Conservation (phyloP, 371 early-diverging fungal genomes). For the Funneliformis caledonium region DNA sequence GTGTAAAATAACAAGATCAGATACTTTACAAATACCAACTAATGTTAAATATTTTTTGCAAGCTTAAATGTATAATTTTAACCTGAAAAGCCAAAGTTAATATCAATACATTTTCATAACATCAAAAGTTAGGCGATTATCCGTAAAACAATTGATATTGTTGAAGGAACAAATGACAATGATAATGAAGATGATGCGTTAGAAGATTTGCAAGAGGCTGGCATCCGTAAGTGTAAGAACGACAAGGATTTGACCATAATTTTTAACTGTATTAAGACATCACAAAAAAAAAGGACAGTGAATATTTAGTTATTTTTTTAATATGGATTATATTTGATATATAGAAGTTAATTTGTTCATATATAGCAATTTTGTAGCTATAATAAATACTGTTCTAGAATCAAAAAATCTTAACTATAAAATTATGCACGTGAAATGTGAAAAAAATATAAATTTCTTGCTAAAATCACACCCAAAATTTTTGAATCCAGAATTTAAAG, state of each 20-base stretch:
- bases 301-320: too few species aligned
- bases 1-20: constrained; percentile 3
- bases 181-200: constrained; percentile 16
- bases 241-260: constrained; percentile 31
- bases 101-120: constrained; percentile 23
- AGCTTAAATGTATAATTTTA: constrained; percentile 15
- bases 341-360: too few species aligned
- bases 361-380: too few species aligned
- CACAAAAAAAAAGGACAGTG: constrained; percentile 20
- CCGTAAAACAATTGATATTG: constrained; percentile 31
- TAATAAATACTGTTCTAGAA: too few species aligned
- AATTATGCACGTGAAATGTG: too few species aligned
- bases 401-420: too few species aligned
- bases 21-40: constrained; percentile 10
- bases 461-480: too few species aligned
- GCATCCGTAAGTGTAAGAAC: constrained; percentile 17
- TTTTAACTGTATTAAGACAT: constrained; percentile 31
- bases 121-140: constrained; percentile 23
- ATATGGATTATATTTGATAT: too few species aligned
- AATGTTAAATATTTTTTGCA: constrained; percentile 9
- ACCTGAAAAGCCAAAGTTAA: constrained; percentile 39
- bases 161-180: constrained; percentile 27
- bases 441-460: too few species aligned
- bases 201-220: constrained; percentile 31
- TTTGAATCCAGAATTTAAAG: too few species aligned